A percentile compares a stretch with the other conserved stretches of the same genome.
Evolutionary conservation across 306 rosid genomes (phyloP).

Genomic region (Astragalus membranaceus): DNA sequence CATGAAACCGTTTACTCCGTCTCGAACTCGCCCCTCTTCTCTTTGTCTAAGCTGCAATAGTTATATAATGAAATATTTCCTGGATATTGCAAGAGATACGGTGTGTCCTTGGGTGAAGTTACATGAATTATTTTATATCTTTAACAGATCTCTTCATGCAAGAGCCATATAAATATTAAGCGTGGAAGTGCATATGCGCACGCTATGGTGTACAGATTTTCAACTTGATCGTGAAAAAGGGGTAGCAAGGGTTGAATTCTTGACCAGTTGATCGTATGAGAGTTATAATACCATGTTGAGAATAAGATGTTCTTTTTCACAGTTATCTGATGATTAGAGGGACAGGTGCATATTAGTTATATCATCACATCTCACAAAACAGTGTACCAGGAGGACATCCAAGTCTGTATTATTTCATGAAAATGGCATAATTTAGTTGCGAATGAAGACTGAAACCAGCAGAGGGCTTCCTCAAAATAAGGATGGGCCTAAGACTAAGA

Average conservation of each 20-base stretch:
- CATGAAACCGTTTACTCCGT: neutral
- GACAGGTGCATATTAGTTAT: too few species aligned
- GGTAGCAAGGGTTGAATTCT: neutral
- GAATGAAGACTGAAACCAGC: neutral
- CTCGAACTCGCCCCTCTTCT: too few species aligned
- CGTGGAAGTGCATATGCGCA: neutral
- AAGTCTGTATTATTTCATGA: neutral
- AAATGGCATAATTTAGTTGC: neutral
- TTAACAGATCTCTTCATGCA: neutral
- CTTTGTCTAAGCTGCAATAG: too few species aligned
- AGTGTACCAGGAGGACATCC: neutral
- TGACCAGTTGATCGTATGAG: neutral
- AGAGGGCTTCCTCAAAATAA: neutral
- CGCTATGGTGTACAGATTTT: neutral
- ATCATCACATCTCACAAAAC: too few species aligned
- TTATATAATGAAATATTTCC: too few species aligned
- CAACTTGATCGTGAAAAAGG: neutral
- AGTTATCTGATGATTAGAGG: too few species aligned
- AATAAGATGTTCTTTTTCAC: neutral
- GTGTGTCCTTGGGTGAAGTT: neutral
- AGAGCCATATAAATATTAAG: neutral
- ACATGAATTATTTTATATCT: neutral
- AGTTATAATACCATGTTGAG: neutral
- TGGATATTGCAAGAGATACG: neutral
- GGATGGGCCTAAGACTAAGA: neutral